Evolutionary conservation across 495 filamentous ascomycete genomes (phyloP).

Genomic region (Xylaria sp.): DNA sequence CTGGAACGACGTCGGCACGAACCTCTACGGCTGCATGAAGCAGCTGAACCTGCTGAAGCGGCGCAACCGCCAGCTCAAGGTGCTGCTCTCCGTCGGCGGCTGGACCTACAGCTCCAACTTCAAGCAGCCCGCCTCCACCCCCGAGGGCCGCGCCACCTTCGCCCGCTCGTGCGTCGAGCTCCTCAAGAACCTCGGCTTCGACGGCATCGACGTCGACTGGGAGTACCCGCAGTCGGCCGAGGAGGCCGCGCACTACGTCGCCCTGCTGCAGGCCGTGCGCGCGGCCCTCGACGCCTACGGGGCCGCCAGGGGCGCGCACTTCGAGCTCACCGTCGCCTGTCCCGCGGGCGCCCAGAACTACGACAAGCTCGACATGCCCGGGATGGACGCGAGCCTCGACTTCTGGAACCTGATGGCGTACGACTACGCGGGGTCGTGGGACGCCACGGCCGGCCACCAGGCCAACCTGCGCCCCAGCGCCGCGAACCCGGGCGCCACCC

Average conservation of each 20-base stretch:
- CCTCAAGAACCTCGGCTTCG: slow-evolving; percentile 67
- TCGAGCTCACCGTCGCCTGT: slow-evolving; percentile 84
- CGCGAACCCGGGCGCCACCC: slow-evolving; percentile 66
- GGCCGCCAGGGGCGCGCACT: slow-evolving; percentile 56
- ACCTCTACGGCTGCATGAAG: slow-evolving; percentile 92
- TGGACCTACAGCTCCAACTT: slow-evolving; percentile 97
- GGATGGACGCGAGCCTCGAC: slow-evolving; percentile 84
- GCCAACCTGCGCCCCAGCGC: slow-evolving; percentile 73
- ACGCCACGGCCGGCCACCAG: slow-evolving; percentile 74
- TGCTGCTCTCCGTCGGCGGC: slow-evolving; percentile 91
- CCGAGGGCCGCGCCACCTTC: slow-evolving; percentile 68
- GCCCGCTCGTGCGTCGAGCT: slow-evolving; percentile 71
- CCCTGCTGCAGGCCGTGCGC: slow-evolving; percentile 71
- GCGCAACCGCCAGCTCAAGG: slow-evolving; percentile 84
- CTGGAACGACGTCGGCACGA: slow-evolving; percentile 71
- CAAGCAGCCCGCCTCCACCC: slow-evolving; percentile 70
- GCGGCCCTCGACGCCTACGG: slow-evolving; percentile 65
- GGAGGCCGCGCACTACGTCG: slow-evolving; percentile 78
- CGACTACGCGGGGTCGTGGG: slow-evolving; percentile 83
- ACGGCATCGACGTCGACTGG: slow-evolving; percentile 45
- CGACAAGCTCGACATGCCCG: slow-evolving; percentile 70
- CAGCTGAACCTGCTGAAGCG: slow-evolving; percentile 93
- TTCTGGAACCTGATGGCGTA: slow-evolving; percentile 96
- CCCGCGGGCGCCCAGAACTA: slow-evolving; percentile 73
- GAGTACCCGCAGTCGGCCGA: slow-evolving; percentile 50